phyloP scores from a whole-genome alignment of 345 rosid species.

The Angophora floribunda region DNA sequence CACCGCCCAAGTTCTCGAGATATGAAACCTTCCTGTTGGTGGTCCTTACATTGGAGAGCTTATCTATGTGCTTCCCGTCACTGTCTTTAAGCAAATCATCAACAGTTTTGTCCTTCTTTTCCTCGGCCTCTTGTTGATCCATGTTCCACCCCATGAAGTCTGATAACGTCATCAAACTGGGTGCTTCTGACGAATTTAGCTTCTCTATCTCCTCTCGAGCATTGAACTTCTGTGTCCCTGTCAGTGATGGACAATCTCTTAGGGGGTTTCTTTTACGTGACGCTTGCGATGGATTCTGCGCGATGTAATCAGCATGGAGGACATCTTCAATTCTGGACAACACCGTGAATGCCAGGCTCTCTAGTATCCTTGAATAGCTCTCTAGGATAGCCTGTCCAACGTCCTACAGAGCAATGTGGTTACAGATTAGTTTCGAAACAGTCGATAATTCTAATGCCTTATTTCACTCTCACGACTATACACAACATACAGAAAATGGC shows the following conservation, averaged over 20 bases:
- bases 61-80: conserved; percentile 16
- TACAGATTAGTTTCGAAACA: neutral
- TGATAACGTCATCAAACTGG: conserved; percentile 31
- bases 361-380: conserved; percentile 81
- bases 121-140: conserved; percentile 22
- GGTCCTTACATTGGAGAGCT: conserved; percentile 32
- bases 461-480: neutral
- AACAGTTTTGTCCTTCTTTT: conserved; percentile 22
- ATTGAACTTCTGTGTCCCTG: neutral
- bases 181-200: conserved; percentile 11
- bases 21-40: conserved; percentile 48
- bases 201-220: conserved; percentile 6
- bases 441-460: neutral
- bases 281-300: conserved; percentile 45
- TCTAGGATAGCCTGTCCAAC: conserved; percentile 80
- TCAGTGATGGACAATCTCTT: neutral
- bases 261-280: conserved; percentile 17
- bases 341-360: conserved; percentile 77
- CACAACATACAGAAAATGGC: neutral
- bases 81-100: conserved; percentile 27
- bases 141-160: conserved; percentile 78
- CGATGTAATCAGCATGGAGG: conserved; percentile 42
- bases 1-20: conserved; percentile 49
- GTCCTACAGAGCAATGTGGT: conserved; percentile 29
- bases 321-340: conserved; percentile 80